phyloP scores from a whole-genome alignment of 2,329 filamentous ascomycete genomes.

The Colletotrichum eleusines region DNA sequence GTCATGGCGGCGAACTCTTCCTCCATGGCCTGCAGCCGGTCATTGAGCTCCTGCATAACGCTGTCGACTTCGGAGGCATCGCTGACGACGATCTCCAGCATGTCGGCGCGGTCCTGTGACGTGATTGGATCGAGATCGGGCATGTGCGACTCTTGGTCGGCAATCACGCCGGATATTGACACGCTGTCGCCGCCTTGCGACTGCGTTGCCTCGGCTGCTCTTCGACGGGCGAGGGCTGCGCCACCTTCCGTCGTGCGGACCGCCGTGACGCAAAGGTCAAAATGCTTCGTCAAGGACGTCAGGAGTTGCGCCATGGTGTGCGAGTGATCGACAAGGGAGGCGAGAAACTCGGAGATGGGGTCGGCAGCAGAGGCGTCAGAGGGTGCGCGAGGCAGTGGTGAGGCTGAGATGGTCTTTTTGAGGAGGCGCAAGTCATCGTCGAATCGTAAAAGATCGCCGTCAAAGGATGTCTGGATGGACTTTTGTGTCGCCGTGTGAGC shows the following conservation, averaged over 20 bases:
- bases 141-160: constrained; percentile 65
- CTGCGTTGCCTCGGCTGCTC: constrained; percentile 72
- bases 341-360: constrained; percentile 67
- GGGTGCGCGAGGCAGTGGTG: constrained; percentile 50
- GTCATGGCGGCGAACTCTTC: constrained; percentile 73
- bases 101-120: constrained; percentile 81
- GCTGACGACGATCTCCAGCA: constrained; percentile 82
- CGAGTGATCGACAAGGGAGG: constrained; percentile 77
- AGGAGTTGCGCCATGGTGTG: constrained; percentile 86
- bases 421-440: constrained; percentile 79
- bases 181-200: constrained; percentile 62
- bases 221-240: constrained; percentile 74
- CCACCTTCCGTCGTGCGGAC: constrained; percentile 90
- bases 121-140: constrained; percentile 76
- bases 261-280: constrained; percentile 92
- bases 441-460: constrained; percentile 80
- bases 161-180: constrained; percentile 75
- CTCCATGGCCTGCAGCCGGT: constrained; percentile 83
- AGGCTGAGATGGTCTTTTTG: constrained; percentile 66
- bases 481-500: constrained; percentile 45
- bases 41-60: constrained; percentile 77
- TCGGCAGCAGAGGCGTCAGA: constrained; percentile 53
- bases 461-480: constrained; percentile 78
- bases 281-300: constrained; percentile 85
- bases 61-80: constrained; percentile 77